phyloP scores from a whole-genome alignment of 2,329 filamentous ascomycete genomes.

The Ophiostoma populinum region DNA sequence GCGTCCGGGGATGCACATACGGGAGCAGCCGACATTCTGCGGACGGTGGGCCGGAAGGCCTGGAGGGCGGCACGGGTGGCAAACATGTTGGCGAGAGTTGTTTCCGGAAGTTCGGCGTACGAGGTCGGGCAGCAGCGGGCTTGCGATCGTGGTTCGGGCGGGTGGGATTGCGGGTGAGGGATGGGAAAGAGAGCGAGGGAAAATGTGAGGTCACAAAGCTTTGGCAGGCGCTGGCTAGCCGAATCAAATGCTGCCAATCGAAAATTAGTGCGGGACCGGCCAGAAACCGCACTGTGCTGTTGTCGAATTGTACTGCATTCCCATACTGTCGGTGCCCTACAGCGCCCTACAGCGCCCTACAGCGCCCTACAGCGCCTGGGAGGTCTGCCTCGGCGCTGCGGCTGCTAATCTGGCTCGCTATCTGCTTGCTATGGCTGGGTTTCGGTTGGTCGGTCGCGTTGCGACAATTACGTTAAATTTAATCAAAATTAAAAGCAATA shows the following conservation, averaged over 20 bases:
- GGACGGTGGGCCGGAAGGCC: slow-evolving; percentile 48
- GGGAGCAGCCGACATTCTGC: slow-evolving; percentile 54
- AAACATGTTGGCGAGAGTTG: no score
- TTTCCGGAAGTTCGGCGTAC: slow-evolving; percentile 13
- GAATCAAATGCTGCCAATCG: slow-evolving; percentile 5
- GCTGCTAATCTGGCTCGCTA: not conserved
- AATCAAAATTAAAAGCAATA: slow-evolving; percentile 5
- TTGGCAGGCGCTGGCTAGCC: not conserved
- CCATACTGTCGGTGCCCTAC: not conserved
- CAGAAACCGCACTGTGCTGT: no score
- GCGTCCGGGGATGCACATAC: slow-evolving; percentile 31
- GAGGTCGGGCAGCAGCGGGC: not conserved
- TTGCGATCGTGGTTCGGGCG: slow-evolving; percentile 11
- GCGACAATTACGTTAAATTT: slow-evolving; percentile 1
- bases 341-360: no score
- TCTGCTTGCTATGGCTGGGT: slow-evolving; percentile 6
- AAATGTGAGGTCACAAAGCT: slow-evolving; percentile 11
- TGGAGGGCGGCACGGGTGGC: slow-evolving; percentile 45
- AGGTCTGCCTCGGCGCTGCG: slow-evolving; percentile 1
- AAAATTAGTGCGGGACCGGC: slow-evolving; percentile 10
- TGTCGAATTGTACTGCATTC: not conserved
- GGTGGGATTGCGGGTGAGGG: not conserved
- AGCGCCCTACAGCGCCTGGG: no score
- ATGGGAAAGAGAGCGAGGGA: slow-evolving; percentile 1
- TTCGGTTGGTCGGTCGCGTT: slow-evolving; percentile 10